Evolutionary conservation across 768 basidiomycete species (phyloP).

Genomic region (Pulveroboletus frians): DNA sequence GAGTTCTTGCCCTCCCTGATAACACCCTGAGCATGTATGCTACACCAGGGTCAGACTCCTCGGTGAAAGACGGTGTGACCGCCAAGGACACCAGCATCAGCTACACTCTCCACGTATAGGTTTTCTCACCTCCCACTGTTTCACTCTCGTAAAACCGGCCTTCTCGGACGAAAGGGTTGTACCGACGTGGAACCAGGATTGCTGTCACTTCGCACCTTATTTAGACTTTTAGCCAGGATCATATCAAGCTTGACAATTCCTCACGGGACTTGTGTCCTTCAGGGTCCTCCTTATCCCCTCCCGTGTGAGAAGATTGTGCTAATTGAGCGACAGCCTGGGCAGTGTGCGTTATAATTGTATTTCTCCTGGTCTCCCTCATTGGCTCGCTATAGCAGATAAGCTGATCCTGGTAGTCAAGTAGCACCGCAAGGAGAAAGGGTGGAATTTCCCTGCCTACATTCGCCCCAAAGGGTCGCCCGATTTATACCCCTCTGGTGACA

Average conservation of each 20-base stretch:
- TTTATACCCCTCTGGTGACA: too few relatives aligned
- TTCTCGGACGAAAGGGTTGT: constrained; percentile 10
- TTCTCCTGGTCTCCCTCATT: constrained; percentile 20
- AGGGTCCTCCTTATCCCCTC: constrained; percentile 16
- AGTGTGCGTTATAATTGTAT: constrained; percentile 23
- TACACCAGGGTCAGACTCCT: constrained; percentile 8
- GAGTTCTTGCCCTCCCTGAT: background rate
- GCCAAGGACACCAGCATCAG: background rate
- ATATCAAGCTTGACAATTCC: constrained; percentile 9
- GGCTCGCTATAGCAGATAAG: constrained; percentile 1
- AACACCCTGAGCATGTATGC: background rate
- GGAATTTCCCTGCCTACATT: constrained; percentile 9
- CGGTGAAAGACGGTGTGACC: constrained; percentile 2
- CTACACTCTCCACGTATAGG: constrained; percentile 8
- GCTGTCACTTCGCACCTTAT: constrained; percentile 10
- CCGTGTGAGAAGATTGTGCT: constrained; percentile 11
- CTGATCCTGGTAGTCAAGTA: constrained; percentile 12
- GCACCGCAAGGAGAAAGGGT: constrained; percentile 17
- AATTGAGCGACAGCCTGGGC: constrained; percentile 13
- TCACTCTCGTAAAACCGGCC: constrained; percentile 2
- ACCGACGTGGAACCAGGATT: constrained; percentile 11
- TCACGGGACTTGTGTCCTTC: constrained; percentile 5
- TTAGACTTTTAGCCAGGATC: constrained; percentile 25
- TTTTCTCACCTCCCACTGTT: constrained; percentile 4
- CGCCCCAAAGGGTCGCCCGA: constrained; percentile 6